Evolutionary conservation across 257 asterid genomes (phyloP).

Genomic region (Przewalskia tangutica): DNA sequence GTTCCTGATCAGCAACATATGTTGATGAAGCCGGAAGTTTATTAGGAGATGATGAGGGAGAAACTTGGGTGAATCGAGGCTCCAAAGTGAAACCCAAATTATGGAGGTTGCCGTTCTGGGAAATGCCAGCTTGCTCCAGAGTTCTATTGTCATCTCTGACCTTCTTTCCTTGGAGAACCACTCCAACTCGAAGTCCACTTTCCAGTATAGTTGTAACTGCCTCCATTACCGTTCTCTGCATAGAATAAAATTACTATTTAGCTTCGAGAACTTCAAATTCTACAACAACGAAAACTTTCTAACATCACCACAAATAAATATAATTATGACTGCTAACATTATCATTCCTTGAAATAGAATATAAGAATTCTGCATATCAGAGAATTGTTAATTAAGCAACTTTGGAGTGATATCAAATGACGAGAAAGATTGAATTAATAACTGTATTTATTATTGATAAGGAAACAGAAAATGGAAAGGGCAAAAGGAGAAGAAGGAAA

Average conservation of each 20-base stretch:
- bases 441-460: neutral
- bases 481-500: neutral
- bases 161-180: constrained; percentile 69
- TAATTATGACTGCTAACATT: neutral
- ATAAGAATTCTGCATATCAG: neutral
- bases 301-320: neutral
- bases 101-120: constrained; percentile 42
- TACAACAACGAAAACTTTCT: neutral
- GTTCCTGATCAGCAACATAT: constrained; percentile 23
- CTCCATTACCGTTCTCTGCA: constrained; percentile 72
- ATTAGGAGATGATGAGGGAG: constrained; percentile 21
- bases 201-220: constrained; percentile 59
- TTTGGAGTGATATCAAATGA: neutral
- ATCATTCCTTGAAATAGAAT: neutral
- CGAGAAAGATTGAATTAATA: neutral
- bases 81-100: constrained; percentile 57
- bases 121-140: constrained; percentile 63
- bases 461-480: no score
- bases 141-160: constrained; percentile 65
- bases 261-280: neutral
- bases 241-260: neutral
- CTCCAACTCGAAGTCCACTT: constrained; percentile 61
- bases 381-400: neutral
- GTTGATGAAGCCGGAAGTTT: constrained; percentile 21
- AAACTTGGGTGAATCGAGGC: constrained; percentile 30